phyloP scores from a whole-genome alignment of 768 basidiomycete genomes.

The Lenzites betulinus region DNA sequence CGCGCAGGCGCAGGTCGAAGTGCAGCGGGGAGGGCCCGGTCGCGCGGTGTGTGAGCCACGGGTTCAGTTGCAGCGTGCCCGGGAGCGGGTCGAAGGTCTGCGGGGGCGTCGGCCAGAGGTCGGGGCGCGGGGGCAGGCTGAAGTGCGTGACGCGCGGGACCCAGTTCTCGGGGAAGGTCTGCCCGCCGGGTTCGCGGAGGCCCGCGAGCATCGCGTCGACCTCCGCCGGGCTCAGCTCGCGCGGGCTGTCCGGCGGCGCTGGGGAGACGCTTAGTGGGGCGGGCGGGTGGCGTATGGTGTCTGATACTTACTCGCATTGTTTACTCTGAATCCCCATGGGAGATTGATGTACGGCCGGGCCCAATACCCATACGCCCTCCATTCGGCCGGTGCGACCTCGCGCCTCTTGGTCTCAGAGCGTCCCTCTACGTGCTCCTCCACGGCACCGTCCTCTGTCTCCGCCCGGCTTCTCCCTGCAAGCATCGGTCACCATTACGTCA shows the following conservation, averaged over 20 bases:
- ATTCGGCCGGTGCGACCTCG: conserved; percentile 40
- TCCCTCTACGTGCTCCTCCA: background rate
- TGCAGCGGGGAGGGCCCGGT: conserved; percentile 45
- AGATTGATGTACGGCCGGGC: conserved; percentile 47
- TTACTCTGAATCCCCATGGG: conserved; percentile 32
- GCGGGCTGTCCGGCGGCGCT: conserved; percentile 30
- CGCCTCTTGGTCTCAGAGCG: conserved; percentile 1
- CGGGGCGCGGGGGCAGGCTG: conserved; percentile 51
- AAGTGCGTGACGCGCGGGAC: conserved; percentile 49
- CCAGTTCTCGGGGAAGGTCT: conserved; percentile 49
- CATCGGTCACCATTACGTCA: conserved; percentile 11
- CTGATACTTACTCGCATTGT: conserved; percentile 44
- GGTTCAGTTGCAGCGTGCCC: conserved; percentile 55
- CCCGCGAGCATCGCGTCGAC: conserved; percentile 37
- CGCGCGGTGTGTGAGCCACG: conserved; percentile 50
- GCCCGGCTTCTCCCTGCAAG: conserved; percentile 9
- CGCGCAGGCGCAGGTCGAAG: conserved; percentile 47
- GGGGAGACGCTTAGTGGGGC: background rate
- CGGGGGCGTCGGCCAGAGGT: conserved; percentile 44
- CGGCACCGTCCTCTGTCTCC: background rate
- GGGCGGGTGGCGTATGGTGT: background rate
- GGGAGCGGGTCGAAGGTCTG: conserved; percentile 47
- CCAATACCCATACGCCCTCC: conserved; percentile 59
- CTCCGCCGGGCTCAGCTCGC: conserved; percentile 23
- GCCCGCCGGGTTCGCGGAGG: conserved; percentile 27